These are phyloP conservation scores for Solioccasus polychromus DNA, from an alignment of 768 basidiomycete species.

Conservation along the genomic window DNA sequence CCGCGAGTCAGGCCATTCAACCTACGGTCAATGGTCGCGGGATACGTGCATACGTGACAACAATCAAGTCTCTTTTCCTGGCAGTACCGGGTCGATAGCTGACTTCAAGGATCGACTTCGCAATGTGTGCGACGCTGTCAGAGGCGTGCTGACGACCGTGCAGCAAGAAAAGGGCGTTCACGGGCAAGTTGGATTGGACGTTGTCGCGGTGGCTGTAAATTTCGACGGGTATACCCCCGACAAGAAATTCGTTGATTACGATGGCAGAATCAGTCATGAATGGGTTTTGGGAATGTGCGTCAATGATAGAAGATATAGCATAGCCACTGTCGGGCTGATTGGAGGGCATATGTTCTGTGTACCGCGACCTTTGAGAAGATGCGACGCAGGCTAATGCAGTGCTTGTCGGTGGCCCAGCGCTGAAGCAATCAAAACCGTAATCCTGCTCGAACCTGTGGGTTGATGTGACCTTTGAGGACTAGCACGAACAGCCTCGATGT, in stretches of 20 bases:
- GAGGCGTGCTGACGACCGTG: slow-evolving; percentile 25
- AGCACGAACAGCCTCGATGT: too few relatives aligned
- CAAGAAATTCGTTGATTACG: slow-evolving; percentile 11
- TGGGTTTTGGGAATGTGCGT: too few relatives aligned
- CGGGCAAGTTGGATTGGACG: slow-evolving; percentile 17
- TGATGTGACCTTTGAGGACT: too few relatives aligned
- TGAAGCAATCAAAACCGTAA: too few relatives aligned
- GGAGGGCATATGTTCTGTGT: too few relatives aligned
- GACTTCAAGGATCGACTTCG: slow-evolving; percentile 22
- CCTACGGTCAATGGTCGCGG: not conserved
- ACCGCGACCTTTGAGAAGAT: too few relatives aligned
- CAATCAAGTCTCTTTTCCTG: slow-evolving; percentile 26
- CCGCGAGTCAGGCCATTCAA: not conserved
- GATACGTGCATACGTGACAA: slow-evolving; percentile 27
- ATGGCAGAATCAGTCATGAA: slow-evolving; percentile 19
- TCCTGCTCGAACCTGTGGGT: too few relatives aligned
- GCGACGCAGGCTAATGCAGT: too few relatives aligned
- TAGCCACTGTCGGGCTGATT: too few relatives aligned
- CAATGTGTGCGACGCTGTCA: slow-evolving; percentile 10
- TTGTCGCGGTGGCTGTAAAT: slow-evolving; percentile 21
- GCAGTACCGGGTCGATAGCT: slow-evolving; percentile 8
- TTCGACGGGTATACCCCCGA: slow-evolving; percentile 28
- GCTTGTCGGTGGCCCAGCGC: too few relatives aligned
- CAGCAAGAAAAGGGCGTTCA: slow-evolving; percentile 27
- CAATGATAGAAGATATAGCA: too few relatives aligned